A percentile compares a stretch with the other conserved stretches of the same genome.
These are phyloP conservation scores for Yarrowia yakushimensis DNA, from an alignment of 805 yeast genomes.

Conservation along the genomic window DNA sequence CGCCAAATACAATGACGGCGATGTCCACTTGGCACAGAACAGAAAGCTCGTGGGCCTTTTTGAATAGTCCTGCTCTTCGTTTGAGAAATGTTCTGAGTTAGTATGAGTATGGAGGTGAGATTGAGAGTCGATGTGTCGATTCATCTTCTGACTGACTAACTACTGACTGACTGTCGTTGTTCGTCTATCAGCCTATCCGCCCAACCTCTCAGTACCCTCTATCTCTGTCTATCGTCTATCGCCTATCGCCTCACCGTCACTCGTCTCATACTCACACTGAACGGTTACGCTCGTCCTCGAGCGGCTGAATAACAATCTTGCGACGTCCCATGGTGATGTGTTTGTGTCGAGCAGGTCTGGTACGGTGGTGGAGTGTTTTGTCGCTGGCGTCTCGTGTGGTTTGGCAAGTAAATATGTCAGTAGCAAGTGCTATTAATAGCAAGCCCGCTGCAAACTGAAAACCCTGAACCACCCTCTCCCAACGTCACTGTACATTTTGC, in stretches of 20 bases:
- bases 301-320: constrained; percentile 89
- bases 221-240: no score
- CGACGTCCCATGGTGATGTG: constrained; percentile 81
- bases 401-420: constrained; percentile 15
- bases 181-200: no score
- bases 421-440: constrained; percentile 19
- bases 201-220: no score
- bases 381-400: background rate
- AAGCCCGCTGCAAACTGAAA: constrained; percentile 23
- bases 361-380: background rate
- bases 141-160: no score
- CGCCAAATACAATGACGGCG: constrained; percentile 83
- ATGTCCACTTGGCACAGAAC: constrained; percentile 90
- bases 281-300: constrained; percentile 79
- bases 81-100: constrained; percentile 69
- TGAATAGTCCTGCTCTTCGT: constrained; percentile 87
- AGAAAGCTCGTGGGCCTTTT: constrained; percentile 77
- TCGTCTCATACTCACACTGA: constrained; percentile 39
- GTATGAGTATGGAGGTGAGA: no score
- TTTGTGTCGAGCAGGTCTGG: background rate
- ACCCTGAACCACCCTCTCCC: constrained; percentile 13
- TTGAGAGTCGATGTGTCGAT: no score
- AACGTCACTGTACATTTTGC: background rate
- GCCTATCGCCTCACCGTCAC: no score
- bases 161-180: no score